phyloP scores from a whole-genome alignment of 768 basidiomycete species.

The Scleroderma bovista region DNA sequence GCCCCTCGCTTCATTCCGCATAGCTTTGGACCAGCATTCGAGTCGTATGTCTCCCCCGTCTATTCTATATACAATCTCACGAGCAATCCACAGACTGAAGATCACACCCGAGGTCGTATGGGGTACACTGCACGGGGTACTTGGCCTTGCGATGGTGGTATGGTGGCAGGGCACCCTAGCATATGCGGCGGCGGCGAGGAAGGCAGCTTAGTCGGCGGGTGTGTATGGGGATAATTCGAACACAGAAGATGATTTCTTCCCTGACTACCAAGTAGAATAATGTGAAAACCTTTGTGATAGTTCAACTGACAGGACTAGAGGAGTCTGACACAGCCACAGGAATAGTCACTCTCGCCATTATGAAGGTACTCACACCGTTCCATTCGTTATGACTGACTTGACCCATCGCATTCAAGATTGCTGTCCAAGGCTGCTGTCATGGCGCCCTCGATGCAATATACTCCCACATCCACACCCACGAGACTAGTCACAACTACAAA shows the following conservation, averaged over 20 bases:
- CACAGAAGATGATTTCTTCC: neutral
- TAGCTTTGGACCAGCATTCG: conserved; percentile 54
- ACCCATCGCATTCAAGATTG: conserved; percentile 48
- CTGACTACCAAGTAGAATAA: no score
- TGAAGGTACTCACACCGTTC: conserved; percentile 17
- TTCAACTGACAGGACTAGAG: no score
- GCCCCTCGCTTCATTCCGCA: conserved; percentile 77
- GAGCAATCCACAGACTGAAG: conserved; percentile 37
- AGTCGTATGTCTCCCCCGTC: conserved; percentile 43
- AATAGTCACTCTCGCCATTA: no score
- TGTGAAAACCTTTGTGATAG: no score
- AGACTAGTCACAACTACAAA: conserved; percentile 54
- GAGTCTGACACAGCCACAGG: neutral
- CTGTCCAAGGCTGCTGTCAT: conserved; percentile 93
- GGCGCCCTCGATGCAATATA: conserved; percentile 91
- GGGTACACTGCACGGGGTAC: conserved; percentile 66
- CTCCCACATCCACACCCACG: conserved; percentile 55
- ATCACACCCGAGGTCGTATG: conserved; percentile 70
- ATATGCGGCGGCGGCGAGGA: conserved; percentile 38
- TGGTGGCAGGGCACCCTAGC: conserved; percentile 82
- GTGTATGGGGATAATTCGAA: no score
- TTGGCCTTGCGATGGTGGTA: conserved; percentile 64
- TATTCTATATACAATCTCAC: neutral
- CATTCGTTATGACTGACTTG: neutral
- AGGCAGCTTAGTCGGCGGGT: neutral